Percentiles rank a stretch among this genome's conserved stretches.
These are phyloP conservation scores for maize (Zea mays) DNA, from an alignment of 176 grass and related monocot species.

Conservation along the genomic window Zm-B73-REFERENCE-NAM-5.0 NC_050097.1:194727501-194728000, in stretches of 20 bases:
- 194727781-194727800: neutral
- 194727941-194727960: neutral
- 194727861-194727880: neutral
- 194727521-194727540: neutral
- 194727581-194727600: neutral
- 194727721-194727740: neutral
- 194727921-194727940: neutral
- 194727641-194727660: conserved; percentile 10
- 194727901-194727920: neutral
- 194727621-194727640: neutral
- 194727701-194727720: neutral
- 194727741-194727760: neutral
- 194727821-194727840: neutral
- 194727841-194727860: neutral
- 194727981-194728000: neutral
- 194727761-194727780: neutral
- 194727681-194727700: neutral
- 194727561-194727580: neutral
- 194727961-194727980: neutral
- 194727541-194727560: neutral
- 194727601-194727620: neutral
- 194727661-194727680: neutral
- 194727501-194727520: neutral
- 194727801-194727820: neutral
- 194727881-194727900: conserved; percentile 3